Evolutionary conservation across 441 rosid genomes (phyloP), one percentile per base, ranked within the genome.

Genomic region (Croton setiger): DNA sequence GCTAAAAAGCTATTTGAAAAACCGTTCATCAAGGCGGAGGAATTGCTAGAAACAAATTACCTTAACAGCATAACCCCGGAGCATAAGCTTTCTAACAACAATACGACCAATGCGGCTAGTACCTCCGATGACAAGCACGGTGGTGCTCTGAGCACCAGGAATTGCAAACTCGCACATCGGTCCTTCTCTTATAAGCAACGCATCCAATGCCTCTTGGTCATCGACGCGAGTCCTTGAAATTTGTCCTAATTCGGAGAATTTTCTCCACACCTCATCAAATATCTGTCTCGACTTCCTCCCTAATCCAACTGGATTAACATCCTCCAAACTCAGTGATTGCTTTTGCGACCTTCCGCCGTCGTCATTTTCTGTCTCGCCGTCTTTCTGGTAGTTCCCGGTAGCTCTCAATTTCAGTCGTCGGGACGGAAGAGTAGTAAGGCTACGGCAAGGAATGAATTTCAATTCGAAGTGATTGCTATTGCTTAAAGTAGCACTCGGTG

Each of bases 61-160:
- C 97, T 90, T 94, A 73, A 94, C 98, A 37, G 85, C 72, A 77
- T 92, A 94, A 66, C 99, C 98, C 73, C 98, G 79, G 73, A 94
- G 94, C 96, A 89, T 87, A 70, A 94, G 98, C 85, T 94, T 90
- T 66, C 99, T 86, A 69, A 94, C 89, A 53, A 94, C 86, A 37
- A 94, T 86, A 64, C 97, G 95, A 23, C 99, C 99, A 72, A 92
- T 90, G 55, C 98, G 80, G 74, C 99, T 90, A 71, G 97, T 94
- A 55, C 90, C 92, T n/a, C 98, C 99, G 49, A 92, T 92, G 55
- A 94, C 96, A 73, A 94, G 97, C 57, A 94, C 94, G 67, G 90
- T 86, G 66, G 97, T 93, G 77, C 80, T 85, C 78, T 90, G 96
- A 72, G 97, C 98, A 4, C 93, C 99, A 37, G 99, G 96, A 56